Conservation (phyloP, 23 red algal species). For the Gracilaria gracilis region DNA sequence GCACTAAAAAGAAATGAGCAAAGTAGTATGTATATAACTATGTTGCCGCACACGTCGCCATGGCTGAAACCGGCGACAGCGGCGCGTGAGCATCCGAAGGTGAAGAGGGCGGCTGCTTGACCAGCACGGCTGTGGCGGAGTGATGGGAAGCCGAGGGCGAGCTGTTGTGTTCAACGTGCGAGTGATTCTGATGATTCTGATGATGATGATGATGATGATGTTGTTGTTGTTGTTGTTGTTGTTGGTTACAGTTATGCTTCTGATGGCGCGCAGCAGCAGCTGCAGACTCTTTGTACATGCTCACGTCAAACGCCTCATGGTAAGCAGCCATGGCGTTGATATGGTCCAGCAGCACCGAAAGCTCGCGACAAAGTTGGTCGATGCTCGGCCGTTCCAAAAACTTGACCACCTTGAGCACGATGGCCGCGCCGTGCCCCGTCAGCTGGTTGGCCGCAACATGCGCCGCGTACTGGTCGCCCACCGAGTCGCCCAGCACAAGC, state of each 20-base stretch:
- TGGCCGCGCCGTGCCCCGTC: constrained; percentile 13
- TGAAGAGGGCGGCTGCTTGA: background rate
- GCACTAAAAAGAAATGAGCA: background rate
- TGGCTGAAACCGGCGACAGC: constrained; percentile 10
- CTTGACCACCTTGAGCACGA: constrained; percentile 83
- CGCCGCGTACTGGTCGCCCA: constrained; percentile 74
- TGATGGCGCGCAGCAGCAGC: constrained; percentile 10
- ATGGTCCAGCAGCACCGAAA: constrained; percentile 67
- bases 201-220: background rate
- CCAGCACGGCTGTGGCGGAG: background rate
- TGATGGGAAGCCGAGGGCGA: background rate
- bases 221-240: too few relatives aligned
- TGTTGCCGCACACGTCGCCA: constrained; percentile 8
- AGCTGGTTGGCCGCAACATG: constrained; percentile 53
- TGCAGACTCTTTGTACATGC: constrained; percentile 66
- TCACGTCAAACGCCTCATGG: constrained; percentile 40
- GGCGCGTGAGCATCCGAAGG: background rate
- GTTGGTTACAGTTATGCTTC: background rate
- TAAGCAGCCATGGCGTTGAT: constrained; percentile 53
- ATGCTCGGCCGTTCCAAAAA: constrained; percentile 69
- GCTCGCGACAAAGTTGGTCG: constrained; percentile 62
- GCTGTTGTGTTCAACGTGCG: background rate
- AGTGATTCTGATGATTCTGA: background rate
- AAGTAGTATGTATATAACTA: background rate
- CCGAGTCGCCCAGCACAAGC: constrained; percentile 66